These are phyloP conservation scores for Hypoxylon sp. DNA, from an alignment of 2,329 filamentous ascomycete genomes.

Conservation along the genomic window DNA sequence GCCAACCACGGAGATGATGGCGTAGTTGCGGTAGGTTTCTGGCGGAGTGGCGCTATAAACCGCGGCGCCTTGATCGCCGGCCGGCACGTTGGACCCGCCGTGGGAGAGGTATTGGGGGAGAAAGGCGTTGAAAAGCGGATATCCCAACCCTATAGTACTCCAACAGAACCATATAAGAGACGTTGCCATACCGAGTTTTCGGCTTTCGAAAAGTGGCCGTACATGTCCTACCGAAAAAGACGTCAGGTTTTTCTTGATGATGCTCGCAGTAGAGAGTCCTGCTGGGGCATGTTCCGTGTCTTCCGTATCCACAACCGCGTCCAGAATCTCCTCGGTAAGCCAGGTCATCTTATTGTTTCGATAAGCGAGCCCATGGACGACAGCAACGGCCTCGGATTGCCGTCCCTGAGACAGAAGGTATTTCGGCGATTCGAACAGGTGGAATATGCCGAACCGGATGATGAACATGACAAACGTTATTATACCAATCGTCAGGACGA, in stretches of 20 bases:
- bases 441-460: slow-evolving; percentile 80
- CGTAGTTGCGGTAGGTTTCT: slow-evolving; percentile 79
- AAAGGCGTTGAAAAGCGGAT: slow-evolving; percentile 89
- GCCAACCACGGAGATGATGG: slow-evolving; percentile 79
- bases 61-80: slow-evolving; percentile 42
- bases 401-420: slow-evolving; percentile 80
- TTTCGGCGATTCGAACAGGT: slow-evolving; percentile 86
- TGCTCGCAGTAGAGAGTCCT: slow-evolving; percentile 46
- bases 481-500: slow-evolving; percentile 75
- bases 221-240: slow-evolving; percentile 75
- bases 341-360: slow-evolving; percentile 76
- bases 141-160: slow-evolving; percentile 85
- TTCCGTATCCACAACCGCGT: slow-evolving; percentile 60
- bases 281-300: slow-evolving; percentile 37
- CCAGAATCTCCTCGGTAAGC: slow-evolving; percentile 76
- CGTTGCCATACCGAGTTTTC: slow-evolving; percentile 61
- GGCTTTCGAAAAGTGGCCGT: slow-evolving; percentile 68
- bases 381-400: slow-evolving; percentile 80
- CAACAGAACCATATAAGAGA: slow-evolving; percentile 78
- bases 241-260: slow-evolving; percentile 67
- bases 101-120: slow-evolving; percentile 84
- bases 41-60: slow-evolving; percentile 44
- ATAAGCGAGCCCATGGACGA: slow-evolving; percentile 79
- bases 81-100: slow-evolving; percentile 53
- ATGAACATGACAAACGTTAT: slow-evolving; percentile 81